Base-by-base conservation (phyloP, 1,139 yeast species). In the Suhomyces yuchorum region DNA sequence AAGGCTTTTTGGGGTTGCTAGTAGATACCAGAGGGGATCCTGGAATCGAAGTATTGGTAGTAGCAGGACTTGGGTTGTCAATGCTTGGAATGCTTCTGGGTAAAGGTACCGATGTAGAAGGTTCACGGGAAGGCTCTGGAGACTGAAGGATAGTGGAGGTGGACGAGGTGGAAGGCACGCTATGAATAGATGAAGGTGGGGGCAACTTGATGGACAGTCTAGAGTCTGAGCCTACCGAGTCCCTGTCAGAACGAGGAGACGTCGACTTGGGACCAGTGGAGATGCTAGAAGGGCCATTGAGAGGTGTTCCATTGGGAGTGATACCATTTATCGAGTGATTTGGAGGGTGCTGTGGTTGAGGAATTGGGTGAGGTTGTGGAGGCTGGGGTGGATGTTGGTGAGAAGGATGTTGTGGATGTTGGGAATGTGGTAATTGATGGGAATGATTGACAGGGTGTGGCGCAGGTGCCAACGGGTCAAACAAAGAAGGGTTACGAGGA, bases 401-500 rank as follows among this genome's bases (percentile, higher is more conserved):
- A 2, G 15, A n/a, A 35, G 5, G 37, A 3, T 18, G 37, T 3
- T 24, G 15, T 19, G 37, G 15, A 7, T 17, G 14, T 14, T 34
- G 30, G 20, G 34, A 7, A 2, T 18, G 24, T 12, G 30, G 12
- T 2, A 28, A 7, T 20, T 20, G 37, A 40, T 20, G 33, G 9
- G 18, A 26, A 6, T 6, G 17, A 18, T 48, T 9, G 4, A 9
- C 14, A 24, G 38, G 47, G 2, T 46, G 43, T 14, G 68, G 67
- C n/a, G 55, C 64, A 7, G 68, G 66, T 2, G 70, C 70, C 44
- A 72, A 59, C 1, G 75, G 75, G 47, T 70, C 75, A 37, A 65
- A 53, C 23, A 71, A 54, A 12, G 72, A 68, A 4, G 72, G 73
- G 43, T 61, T 56, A 46, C 77, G 56, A 14, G 63, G 71, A 36